Percentiles rank a stretch among this genome's conserved stretches.
phyloP scores from a whole-genome alignment of 2,329 filamentous ascomycete genomes.

The Xylariomycetidae sp. region DNA sequence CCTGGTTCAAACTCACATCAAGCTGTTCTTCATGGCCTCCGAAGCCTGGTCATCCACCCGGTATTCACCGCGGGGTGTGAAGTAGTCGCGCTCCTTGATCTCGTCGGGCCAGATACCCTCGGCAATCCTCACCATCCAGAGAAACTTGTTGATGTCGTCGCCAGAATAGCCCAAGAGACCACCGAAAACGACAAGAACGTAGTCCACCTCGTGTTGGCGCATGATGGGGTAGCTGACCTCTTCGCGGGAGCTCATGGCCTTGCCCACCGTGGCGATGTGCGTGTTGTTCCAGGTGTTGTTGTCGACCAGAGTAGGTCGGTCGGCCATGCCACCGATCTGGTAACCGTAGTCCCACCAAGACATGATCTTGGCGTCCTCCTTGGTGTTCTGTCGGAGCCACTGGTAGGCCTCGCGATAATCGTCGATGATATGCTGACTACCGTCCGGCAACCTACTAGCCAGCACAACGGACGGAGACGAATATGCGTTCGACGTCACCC shows the following conservation, averaged over 20 bases:
- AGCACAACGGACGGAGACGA: constrained; percentile 96
- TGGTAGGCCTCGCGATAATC: constrained; percentile 99
- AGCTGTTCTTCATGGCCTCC: constrained; percentile 96
- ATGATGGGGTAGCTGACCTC: constrained; percentile 99
- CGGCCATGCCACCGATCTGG: constrained; percentile 99
- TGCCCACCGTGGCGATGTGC: constrained; percentile 97
- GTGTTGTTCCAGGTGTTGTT: constrained; percentile 99
- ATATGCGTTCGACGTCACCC: constrained; percentile 98
- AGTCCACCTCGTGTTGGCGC: constrained; percentile 97
- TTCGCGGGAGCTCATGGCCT: constrained; percentile 95
- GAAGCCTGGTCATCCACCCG: constrained; percentile 89
- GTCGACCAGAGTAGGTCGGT: constrained; percentile 92
- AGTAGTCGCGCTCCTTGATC: constrained; percentile 94
- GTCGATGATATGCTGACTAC: constrained; percentile 96
- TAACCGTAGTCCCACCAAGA: constrained; percentile 99
- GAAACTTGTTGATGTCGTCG: constrained; percentile 99
- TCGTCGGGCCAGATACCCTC: constrained; percentile 99
- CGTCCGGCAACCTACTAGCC: constrained; percentile 86
- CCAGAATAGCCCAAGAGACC: constrained; percentile 94
- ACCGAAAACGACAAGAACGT: constrained; percentile 95
- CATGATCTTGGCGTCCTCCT: constrained; percentile 95
- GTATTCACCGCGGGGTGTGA: constrained; percentile 90
- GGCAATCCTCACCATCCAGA: constrained; percentile 99
- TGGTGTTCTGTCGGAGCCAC: constrained; percentile 97
- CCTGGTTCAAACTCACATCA: constrained; percentile 67